Evolutionary conservation across 1,284 basidiomycete species (phyloP).

Genomic region (Austroboletus olivaceoglutinosus): DNA sequence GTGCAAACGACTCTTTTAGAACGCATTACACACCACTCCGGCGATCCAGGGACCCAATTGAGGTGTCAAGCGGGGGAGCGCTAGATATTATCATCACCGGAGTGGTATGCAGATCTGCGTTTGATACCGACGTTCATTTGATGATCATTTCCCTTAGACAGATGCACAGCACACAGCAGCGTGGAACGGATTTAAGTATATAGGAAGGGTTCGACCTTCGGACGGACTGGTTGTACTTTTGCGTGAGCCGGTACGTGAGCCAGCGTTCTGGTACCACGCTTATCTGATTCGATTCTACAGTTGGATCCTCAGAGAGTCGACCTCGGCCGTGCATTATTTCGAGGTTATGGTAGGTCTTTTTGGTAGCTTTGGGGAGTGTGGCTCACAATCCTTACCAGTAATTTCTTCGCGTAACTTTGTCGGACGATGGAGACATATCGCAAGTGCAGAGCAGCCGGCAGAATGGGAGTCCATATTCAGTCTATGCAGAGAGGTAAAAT

Average conservation of each 20-base stretch:
- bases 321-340: constrained; percentile 41
- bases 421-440: constrained; percentile 42
- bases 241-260: constrained; percentile 42
- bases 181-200: constrained; percentile 44
- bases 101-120: constrained; percentile 36
- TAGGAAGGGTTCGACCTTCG: constrained; percentile 31
- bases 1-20: constrained; percentile 35
- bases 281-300: constrained; percentile 13
- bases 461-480: constrained; percentile 53
- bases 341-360: constrained; percentile 43
- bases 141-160: constrained; percentile 37
- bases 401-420: constrained; percentile 49
- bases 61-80: constrained; percentile 11
- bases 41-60: constrained; percentile 9
- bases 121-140: not conserved
- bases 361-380: not conserved
- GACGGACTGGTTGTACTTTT: constrained; percentile 39
- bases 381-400: constrained; percentile 33
- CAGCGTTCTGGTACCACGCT: not conserved
- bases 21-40: constrained; percentile 34
- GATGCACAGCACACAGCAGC: constrained; percentile 44
- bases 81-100: constrained; percentile 52
- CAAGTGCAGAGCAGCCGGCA: constrained; percentile 33
- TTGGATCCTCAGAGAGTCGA: constrained; percentile 28
- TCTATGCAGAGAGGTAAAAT: constrained; percentile 37